These are phyloP conservation scores for Cyberlindnera galapagoensis DNA, from an alignment of 805 yeast genomes.

Conservation along the genomic window DNA sequence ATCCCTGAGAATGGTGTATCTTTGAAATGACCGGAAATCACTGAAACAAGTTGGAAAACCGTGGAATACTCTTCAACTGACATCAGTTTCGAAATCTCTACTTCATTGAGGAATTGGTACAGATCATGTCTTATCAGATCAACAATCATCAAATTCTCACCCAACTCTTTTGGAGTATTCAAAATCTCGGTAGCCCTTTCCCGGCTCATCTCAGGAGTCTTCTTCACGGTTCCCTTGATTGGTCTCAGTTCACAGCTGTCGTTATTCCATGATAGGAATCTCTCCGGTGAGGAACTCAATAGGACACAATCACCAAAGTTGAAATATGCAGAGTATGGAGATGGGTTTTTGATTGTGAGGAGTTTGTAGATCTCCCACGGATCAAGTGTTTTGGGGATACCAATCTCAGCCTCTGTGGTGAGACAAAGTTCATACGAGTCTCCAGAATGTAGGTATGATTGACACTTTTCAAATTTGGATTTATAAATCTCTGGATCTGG, in stretches of 20 bases:
- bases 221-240: conserved; percentile 90
- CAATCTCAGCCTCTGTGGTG: conserved; percentile 65
- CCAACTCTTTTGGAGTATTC: conserved; percentile 85
- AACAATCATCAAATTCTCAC: conserved; percentile 95
- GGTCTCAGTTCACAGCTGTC: conserved; percentile 76
- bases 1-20: conserved; percentile 49
- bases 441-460: conserved; percentile 62
- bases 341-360: conserved; percentile 70
- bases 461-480: conserved; percentile 54
- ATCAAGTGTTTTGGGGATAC: conserved; percentile 39
- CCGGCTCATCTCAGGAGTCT: conserved; percentile 44
- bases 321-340: conserved; percentile 85
- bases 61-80: conserved; percentile 86
- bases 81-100: conserved; percentile 77
- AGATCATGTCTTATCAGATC: conserved; percentile 93
- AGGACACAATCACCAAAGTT: conserved; percentile 54
- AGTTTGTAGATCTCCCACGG: conserved; percentile 82
- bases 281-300: conserved; percentile 89
- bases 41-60: conserved; percentile 88
- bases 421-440: conserved; percentile 93
- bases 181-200: conserved; percentile 59
- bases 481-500: conserved; percentile 54
- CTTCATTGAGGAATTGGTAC: conserved; percentile 56
- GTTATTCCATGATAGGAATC: conserved; percentile 75
- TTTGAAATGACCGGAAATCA: conserved; percentile 53